These are phyloP conservation scores for Populus hybrid DNA, from an alignment of 441 rosid genomes.

Conservation along the genomic window DNA sequence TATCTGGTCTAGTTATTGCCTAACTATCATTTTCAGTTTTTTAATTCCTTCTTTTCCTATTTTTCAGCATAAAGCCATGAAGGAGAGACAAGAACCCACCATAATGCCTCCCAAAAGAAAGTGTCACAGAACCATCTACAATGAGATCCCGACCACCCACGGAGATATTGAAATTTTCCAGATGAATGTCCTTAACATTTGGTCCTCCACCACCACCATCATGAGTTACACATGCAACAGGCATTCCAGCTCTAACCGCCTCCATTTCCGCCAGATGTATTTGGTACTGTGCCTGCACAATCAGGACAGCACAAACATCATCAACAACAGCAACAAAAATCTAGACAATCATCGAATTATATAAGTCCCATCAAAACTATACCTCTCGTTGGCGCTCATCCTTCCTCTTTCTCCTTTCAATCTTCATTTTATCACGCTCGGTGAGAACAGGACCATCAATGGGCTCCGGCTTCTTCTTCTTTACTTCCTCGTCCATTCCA, in stretches of 20 bases:
- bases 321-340: background rate
- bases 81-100: constrained; percentile 47
- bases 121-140: constrained; percentile 81
- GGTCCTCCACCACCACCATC: constrained; percentile 76
- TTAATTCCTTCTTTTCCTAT: background rate
- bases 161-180: constrained; percentile 89
- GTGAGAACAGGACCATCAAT: constrained; percentile 79
- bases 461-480: constrained; percentile 88
- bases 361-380: background rate
- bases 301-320: background rate
- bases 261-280: constrained; percentile 97
- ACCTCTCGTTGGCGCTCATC: constrained; percentile 99
- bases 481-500: constrained; percentile 91
- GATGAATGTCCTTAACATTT: constrained; percentile 76
- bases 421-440: constrained; percentile 76
- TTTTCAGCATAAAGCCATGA: constrained; percentile 11
- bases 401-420: constrained; percentile 91
- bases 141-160: constrained; percentile 98
- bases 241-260: constrained; percentile 94
- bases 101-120: constrained; percentile 93
- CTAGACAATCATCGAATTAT: background rate
- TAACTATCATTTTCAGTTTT: background rate
- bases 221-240: constrained; percentile 76
- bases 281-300: constrained; percentile 73
- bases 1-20: background rate